Conservation (phyloP, 1,139 yeast species). For the Hemisphaericaspora subhashii region DNA sequence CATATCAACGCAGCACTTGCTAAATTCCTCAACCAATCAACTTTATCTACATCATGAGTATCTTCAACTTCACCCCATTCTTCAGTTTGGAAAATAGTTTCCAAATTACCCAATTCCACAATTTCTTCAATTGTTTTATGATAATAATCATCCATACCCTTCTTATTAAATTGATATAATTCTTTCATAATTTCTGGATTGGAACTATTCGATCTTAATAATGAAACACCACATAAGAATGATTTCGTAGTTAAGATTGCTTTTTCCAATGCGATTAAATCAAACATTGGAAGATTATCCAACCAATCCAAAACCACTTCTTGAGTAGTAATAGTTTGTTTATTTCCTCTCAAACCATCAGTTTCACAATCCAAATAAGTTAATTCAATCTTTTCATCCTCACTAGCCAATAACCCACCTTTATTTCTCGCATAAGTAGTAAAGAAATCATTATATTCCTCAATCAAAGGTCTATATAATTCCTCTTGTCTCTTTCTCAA, state of each 20-base stretch:
- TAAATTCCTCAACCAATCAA: conserved; percentile 78
- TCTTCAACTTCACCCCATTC: conserved; percentile 99
- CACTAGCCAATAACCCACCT: conserved; percentile 28
- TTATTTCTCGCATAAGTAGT: conserved; percentile 39
- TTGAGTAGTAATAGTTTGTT: conserved; percentile 61
- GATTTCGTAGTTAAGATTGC: conserved; percentile 85
- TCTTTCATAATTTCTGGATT: conserved; percentile 21
- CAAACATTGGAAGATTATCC: conserved; percentile 63
- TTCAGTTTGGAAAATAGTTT: conserved; percentile 78
- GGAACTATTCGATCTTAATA: conserved; percentile 39
- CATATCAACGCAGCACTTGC: conserved; percentile 74
- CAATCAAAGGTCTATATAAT: conserved; percentile 70
- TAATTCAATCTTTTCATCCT: conserved; percentile 35
- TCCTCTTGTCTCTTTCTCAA: conserved; percentile 76
- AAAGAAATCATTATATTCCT: conserved; percentile 62
- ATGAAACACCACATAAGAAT: conserved; percentile 68
- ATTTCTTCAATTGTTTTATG: conserved; percentile 62
- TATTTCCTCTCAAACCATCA: conserved; percentile 78
- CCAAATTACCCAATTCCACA: conserved; percentile 76
- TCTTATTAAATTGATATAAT: conserved; percentile 39
- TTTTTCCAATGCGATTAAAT: conserved; percentile 84
- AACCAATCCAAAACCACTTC: conserved; percentile 68
- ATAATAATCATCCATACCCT: conserved; percentile 25
- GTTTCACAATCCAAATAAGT: conserved; percentile 74
- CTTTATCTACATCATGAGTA: conserved; percentile 94